These are phyloP conservation scores for Anastatica hierochuntica DNA, from an alignment of 345 rosid genomes.

Conservation along the genomic window DNA sequence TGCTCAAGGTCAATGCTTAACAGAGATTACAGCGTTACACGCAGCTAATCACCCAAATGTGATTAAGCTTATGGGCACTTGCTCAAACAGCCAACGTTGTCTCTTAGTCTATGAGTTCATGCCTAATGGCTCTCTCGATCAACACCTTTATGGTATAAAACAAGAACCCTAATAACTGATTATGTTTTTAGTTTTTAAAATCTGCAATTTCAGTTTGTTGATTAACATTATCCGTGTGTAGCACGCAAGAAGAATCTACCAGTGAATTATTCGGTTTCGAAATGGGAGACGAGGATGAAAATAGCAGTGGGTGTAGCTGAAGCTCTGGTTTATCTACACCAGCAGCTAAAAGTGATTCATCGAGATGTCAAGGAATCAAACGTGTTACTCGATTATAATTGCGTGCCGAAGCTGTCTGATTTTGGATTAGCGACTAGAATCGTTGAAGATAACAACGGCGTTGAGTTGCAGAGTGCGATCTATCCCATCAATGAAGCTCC, in stretches of 20 bases:
- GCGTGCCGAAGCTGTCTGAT: slow-evolving; percentile 26
- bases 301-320: slow-evolving; percentile 66
- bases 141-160: slow-evolving; percentile 43
- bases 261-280: slow-evolving; percentile 18
- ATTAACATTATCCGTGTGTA: background rate
- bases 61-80: slow-evolving; percentile 58
- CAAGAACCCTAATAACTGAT: background rate
- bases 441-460: slow-evolving; percentile 28
- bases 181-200: background rate
- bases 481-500: slow-evolving; percentile 55
- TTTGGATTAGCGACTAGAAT: slow-evolving; percentile 57
- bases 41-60: slow-evolving; percentile 54
- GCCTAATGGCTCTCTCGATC: slow-evolving; percentile 58
- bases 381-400: slow-evolving; percentile 48
- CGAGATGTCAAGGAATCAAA: slow-evolving; percentile 63
- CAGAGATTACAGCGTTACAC: slow-evolving; percentile 49
- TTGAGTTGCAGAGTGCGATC: slow-evolving; percentile 41
- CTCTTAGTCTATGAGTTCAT: slow-evolving; percentile 68
- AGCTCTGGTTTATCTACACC: slow-evolving; percentile 61
- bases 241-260: background rate
- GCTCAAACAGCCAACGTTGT: slow-evolving; percentile 44
- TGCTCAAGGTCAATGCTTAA: slow-evolving; percentile 48
- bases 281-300: slow-evolving; percentile 58
- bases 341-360: slow-evolving; percentile 42
- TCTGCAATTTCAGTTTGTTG: background rate